Conservation (phyloP, 2,329 filamentous ascomycete genomes). For the Cephalotrichum gorgonifer region DNA sequence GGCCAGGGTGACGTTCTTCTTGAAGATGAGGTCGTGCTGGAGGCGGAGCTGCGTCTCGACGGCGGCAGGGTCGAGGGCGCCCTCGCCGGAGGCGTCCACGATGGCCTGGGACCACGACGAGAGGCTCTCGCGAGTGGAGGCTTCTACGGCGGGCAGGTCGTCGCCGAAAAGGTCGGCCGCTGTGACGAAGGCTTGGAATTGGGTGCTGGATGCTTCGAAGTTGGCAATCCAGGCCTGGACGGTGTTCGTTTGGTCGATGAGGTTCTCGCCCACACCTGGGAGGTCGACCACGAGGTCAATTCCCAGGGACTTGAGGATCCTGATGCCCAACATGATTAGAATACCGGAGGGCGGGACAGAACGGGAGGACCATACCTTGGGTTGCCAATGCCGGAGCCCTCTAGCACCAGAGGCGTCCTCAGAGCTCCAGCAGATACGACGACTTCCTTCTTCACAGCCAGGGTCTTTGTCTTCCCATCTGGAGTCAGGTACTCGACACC, state of each 20-base stretch:
- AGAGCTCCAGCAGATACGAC: constrained; percentile 9
- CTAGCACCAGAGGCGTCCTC: constrained; percentile 15
- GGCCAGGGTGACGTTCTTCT: constrained; percentile 27
- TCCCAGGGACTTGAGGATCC: constrained; percentile 22
- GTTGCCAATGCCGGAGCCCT: constrained; percentile 23
- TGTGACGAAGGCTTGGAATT: constrained; percentile 22
- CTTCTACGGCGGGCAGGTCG: constrained; percentile 12
- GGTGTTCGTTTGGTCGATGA: constrained; percentile 15
- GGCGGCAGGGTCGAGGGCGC: constrained; percentile 17
- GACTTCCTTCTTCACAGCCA: constrained; percentile 26
- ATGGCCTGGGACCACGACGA: constrained; percentile 19
- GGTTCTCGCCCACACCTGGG: constrained; percentile 34
- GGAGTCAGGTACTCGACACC: constrained; percentile 19
- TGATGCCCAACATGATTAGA: constrained; percentile 24
- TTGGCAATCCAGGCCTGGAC: constrained; percentile 14
- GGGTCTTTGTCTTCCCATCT: constrained; percentile 20
- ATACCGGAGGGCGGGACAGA: constrained; percentile 9
- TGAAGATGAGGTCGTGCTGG: constrained; percentile 38
- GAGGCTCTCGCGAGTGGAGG: constrained; percentile 14
- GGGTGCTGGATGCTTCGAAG: constrained; percentile 7
- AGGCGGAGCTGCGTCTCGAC: constrained; percentile 28
- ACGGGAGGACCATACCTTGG: constrained; percentile 12
- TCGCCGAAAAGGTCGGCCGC: constrained; percentile 23
- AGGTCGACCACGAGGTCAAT: constrained; percentile 22
- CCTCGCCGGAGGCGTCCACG: constrained; percentile 12